A percentile compares a stretch with the other conserved stretches of the same genome.
phyloP scores from a whole-genome alignment of 495 filamentous ascomycete genomes.

The Articulospora tetracladia region DNA sequence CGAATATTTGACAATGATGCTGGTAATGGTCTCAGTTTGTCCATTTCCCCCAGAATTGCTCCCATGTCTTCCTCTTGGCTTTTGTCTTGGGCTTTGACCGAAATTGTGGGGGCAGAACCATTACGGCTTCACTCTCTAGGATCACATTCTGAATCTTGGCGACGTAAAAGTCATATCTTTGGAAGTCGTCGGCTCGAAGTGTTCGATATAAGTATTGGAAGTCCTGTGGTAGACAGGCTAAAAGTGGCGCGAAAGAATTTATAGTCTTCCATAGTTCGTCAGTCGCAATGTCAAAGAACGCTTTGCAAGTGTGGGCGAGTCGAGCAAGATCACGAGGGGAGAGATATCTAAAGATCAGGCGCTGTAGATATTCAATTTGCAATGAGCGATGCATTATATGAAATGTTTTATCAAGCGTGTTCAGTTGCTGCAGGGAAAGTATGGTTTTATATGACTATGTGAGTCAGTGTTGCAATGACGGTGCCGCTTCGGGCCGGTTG shows the following conservation, averaged over 20 bases:
- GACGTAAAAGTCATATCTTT: conserved; percentile 6
- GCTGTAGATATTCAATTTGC: conserved; percentile 7
- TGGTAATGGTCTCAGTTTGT: conserved; percentile 1
- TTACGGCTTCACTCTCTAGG: conserved; percentile 10
- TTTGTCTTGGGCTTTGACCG: conserved; percentile 6
- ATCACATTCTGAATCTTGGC: conserved; percentile 5
- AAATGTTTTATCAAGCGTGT: too few species aligned
- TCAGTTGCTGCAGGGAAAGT: too few species aligned
- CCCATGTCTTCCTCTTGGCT: neutral
- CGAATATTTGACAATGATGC: conserved; percentile 1
- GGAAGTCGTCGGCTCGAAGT: conserved; percentile 7
- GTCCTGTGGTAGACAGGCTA: conserved; percentile 9
- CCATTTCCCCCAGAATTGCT: conserved; percentile 2
- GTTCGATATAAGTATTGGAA: conserved; percentile 4
- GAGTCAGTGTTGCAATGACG: too few species aligned
- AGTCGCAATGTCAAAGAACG: conserved; percentile 10
- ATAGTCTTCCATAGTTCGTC: conserved; percentile 12
- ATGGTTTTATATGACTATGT: too few species aligned
- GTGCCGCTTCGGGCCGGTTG: too few species aligned
- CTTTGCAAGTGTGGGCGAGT: conserved; percentile 10
- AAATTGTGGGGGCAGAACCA: conserved; percentile 3
- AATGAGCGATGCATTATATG: conserved; percentile 8
- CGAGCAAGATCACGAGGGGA: conserved; percentile 11
- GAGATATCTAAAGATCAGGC: conserved; percentile 8
- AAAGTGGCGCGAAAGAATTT: conserved; percentile 9